Conservation (phyloP, 805 yeast genomes). For the Ogataea pilisensis region DNA sequence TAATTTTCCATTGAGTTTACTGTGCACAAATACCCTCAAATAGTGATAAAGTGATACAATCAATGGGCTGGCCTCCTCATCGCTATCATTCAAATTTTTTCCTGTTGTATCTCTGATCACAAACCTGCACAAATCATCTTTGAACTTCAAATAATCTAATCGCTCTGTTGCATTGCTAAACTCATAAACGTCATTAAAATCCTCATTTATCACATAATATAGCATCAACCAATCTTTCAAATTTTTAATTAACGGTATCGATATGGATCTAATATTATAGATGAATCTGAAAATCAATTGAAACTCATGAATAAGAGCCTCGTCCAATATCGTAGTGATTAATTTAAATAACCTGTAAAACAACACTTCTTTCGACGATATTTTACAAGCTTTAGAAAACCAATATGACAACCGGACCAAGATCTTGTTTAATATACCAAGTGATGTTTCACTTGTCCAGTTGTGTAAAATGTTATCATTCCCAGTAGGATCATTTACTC, state of each 20-base stretch:
- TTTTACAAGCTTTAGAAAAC: slow-evolving; percentile 1
- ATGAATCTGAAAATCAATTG: slow-evolving; percentile 12
- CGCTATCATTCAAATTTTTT: no score
- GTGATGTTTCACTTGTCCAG: slow-evolving; percentile 6
- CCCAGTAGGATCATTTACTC: slow-evolving; percentile 12
- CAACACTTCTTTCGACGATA: background rate
- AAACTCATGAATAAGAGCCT: slow-evolving; percentile 3
- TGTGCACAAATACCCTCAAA: slow-evolving; percentile 7
- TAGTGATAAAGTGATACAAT: slow-evolving; percentile 10
- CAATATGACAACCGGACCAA: slow-evolving; percentile 10
- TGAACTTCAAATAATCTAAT: background rate
- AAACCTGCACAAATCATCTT: slow-evolving; percentile 1
- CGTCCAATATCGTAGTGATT: slow-evolving; percentile 3
- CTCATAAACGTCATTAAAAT: slow-evolving; percentile 12
- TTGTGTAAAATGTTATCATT: slow-evolving; percentile 6
- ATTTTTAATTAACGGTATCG: slow-evolving; percentile 11
- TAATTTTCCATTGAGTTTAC: slow-evolving; percentile 2
- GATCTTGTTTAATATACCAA: slow-evolving; percentile 10
- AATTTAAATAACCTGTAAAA: slow-evolving; percentile 3
- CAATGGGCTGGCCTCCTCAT: background rate
- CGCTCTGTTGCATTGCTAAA: background rate
- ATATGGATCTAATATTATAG: slow-evolving; percentile 9
- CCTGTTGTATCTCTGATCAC: no score
- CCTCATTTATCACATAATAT: slow-evolving; percentile 9
- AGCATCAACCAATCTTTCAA: slow-evolving; percentile 17